Conservation (phyloP, 2,329 filamentous ascomycete species). For the Arthrinium phaeospermum region DNA sequence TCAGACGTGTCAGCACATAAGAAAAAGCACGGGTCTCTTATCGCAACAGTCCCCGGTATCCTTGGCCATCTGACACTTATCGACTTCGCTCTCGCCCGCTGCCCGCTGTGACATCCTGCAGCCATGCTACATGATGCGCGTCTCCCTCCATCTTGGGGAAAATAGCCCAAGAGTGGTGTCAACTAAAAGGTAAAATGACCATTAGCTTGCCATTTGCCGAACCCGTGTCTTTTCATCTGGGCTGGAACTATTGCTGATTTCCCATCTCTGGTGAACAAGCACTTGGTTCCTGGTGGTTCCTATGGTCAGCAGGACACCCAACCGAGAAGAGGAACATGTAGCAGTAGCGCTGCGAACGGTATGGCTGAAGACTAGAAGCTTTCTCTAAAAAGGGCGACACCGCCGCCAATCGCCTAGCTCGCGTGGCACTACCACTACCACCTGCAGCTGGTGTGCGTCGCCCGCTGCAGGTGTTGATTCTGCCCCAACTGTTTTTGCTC, state of each 20-base stretch:
- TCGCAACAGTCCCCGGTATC: neutral
- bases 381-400: neutral
- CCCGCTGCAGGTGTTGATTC: too few species aligned
- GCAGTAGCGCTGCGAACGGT: neutral
- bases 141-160: too few species aligned
- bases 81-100: too few species aligned
- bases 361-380: neutral
- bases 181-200: neutral
- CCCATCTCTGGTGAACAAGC: neutral
- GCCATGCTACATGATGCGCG: neutral
- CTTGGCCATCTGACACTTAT: neutral
- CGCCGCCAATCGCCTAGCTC: neutral
- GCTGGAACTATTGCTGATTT: neutral
- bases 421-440: neutral
- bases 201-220: neutral
- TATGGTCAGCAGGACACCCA: neutral
- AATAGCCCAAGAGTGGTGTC: neutral
- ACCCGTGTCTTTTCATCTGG: neutral
- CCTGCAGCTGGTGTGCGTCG: neutral
- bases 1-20: neutral
- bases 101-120: neutral
- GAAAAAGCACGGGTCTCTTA: neutral
- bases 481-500: neutral
- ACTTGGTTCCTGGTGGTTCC: neutral
- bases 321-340: neutral